A percentile compares a stretch with the other conserved stretches of the same genome.
Conservation (phyloP, 805 yeast genomes). For the Saturnispora ahearnii region DNA sequence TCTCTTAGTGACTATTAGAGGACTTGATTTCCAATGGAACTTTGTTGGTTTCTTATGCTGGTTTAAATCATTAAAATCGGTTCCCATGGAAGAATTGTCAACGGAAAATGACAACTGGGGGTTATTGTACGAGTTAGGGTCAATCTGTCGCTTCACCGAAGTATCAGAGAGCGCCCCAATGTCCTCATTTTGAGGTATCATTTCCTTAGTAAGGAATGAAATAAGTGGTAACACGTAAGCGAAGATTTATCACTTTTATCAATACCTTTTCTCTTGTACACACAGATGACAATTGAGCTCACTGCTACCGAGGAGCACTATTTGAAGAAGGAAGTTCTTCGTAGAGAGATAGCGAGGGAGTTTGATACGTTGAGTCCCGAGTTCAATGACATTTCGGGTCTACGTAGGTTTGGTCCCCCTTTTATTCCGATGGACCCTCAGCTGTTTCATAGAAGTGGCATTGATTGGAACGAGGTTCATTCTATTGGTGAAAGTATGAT, state of each 20-base stretch:
- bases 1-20: conserved; percentile 1
- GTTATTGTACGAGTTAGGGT: neutral
- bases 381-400: conserved; percentile 47
- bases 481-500: conserved; percentile 14
- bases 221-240: neutral
- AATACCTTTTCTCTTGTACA: neutral
- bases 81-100: neutral
- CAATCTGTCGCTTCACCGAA: neutral
- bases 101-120: neutral
- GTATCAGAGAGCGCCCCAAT: neutral
- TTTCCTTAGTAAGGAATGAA: neutral
- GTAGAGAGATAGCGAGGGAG: conserved; percentile 54
- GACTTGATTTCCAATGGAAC: neutral
- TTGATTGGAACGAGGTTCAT: conserved; percentile 13
- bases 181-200: neutral
- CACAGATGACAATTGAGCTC: conserved; percentile 17
- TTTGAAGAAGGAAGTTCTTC: conserved; percentile 71
- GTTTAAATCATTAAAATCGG: neutral
- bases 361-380: conserved; percentile 39
- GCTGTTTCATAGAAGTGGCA: conserved; percentile 17
- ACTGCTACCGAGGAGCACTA: conserved; percentile 75
- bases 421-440: conserved; percentile 44
- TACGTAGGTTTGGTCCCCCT: conserved; percentile 71
- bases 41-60: neutral
- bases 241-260: neutral